Evolutionary conservation across 345 rosid species (phyloP).

Genomic region (Populus deltoides): DNA sequence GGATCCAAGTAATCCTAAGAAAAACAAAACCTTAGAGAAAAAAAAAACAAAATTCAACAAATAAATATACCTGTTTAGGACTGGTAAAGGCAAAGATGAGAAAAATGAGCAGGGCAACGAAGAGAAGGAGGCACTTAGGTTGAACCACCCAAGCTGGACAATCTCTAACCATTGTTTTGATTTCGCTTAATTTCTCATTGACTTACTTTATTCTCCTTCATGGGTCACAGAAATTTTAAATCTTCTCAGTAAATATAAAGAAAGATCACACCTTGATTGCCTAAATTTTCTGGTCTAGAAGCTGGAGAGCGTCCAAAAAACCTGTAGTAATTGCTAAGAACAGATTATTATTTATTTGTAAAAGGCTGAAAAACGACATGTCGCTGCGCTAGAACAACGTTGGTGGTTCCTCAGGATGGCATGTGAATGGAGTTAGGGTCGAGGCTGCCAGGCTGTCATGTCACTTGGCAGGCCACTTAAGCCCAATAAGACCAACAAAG

Average conservation of each 20-base stretch:
- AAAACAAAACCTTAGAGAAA: not conserved
- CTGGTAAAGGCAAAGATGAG: slow-evolving; percentile 50
- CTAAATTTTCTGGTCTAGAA: not conserved
- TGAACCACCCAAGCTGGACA: slow-evolving; percentile 55
- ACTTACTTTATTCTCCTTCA: not conserved
- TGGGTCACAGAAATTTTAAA: not conserved
- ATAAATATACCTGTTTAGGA: slow-evolving; percentile 41
- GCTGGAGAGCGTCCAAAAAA: not conserved
- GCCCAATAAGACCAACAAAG: not conserved
- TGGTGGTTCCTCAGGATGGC: not conserved
- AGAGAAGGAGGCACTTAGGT: slow-evolving; percentile 57
- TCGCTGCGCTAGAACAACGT: not conserved
- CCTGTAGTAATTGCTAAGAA: not conserved
- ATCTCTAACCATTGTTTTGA: slow-evolving; percentile 52
- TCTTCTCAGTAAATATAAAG: not conserved
- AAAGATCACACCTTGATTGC: not conserved
- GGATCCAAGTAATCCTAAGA: slow-evolving; percentile 7
- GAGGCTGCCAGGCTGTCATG: not conserved
- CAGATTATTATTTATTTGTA: not conserved
- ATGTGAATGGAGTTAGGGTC: not conserved
- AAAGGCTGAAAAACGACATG: not conserved
- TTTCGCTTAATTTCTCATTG: not conserved
- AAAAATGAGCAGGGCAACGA: slow-evolving; percentile 40
- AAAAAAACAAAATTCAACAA: not conserved
- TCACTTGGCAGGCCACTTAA: not conserved